Evolutionary conservation across 2,329 filamentous ascomycete genomes (phyloP), one percentile per base, ranked within the genome.

Genomic region (Teratosphaeria epicoccoides): DNA sequence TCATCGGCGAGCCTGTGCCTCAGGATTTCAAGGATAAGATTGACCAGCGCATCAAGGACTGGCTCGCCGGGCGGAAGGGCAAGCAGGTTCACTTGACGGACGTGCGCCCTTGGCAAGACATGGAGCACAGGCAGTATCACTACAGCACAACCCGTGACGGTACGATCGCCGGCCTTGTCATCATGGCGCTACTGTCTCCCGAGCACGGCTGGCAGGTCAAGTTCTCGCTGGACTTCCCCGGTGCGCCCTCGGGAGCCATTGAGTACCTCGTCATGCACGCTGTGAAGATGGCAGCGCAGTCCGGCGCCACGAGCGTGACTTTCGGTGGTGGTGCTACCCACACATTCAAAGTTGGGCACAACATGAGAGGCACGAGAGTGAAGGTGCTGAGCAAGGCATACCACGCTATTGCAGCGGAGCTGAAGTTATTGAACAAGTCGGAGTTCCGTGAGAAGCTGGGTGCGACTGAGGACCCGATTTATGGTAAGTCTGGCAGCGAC

Each of bases 391-490:
- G 83, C 62, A 84, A 84, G 62, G 89, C 87, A 0, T 96, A 96
- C 72, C 82, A 85, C 60, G 81, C 87, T 3, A 73, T 95, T 46
- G 85, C 87, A 43, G 86, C 86, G 62, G 88, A 90, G 66, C 81
- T 95, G 60, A 85, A 86, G 60, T 76, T 95, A 57, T 85, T 84
- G 45, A 82, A 85, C 65, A 95, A 95, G 80, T 84, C 81, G 50
- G 88, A 90, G 67, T 96, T 96, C 74, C 77, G 90, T 55, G 85
- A 87, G 73, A 96, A 96, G 77, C 81, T 96, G 67, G 90, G 90
- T 49, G 87, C 87, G 4, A 74, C 81, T 52, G 88, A 90, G 55
- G 89, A 95, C 63, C 82, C 86, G 46, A 82, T 91, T 24, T 96
- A 88, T 70, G 59, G 64, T 67, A 56, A 61, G 63, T 60, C 43